Percentiles rank a stretch among this genome's conserved stretches.
These are phyloP conservation scores for Hibiscus trionum DNA, from an alignment of 345 rosid species.

Conservation along the genomic window DNA sequence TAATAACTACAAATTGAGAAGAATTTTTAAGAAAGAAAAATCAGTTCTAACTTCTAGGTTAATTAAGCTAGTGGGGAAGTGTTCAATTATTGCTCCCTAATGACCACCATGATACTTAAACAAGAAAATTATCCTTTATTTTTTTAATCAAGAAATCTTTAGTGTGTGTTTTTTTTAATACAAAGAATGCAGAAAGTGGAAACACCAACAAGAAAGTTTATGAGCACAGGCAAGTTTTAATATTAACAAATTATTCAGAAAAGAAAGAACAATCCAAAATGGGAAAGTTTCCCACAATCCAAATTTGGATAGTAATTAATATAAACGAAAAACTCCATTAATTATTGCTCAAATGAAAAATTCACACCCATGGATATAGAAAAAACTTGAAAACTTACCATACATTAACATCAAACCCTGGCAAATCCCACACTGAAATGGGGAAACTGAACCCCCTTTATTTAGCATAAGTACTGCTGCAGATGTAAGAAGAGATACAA, in stretches of 20 bases:
- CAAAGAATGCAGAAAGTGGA: too few species aligned
- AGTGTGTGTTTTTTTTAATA: too few species aligned
- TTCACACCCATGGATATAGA: neutral
- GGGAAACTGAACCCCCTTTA: slow-evolving; percentile 10
- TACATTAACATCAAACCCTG: neutral
- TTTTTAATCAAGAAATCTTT: too few species aligned
- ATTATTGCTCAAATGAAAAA: neutral
- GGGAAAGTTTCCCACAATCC: neutral
- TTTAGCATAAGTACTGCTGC: neutral
- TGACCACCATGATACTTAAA: neutral
- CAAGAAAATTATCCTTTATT: too few species aligned
- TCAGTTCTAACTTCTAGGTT: too few species aligned
- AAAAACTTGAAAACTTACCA: neutral
- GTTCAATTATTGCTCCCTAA: neutral
- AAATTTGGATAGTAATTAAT: neutral
- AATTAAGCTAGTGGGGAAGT: neutral
- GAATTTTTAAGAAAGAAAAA: too few species aligned
- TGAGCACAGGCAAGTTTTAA: neutral
- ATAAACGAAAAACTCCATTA: neutral
- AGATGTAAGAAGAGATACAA: neutral
- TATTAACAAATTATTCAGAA: neutral
- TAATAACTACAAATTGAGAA: too few species aligned
- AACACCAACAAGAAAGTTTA: neutral
- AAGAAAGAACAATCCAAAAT: neutral
- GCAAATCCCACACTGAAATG: neutral